phyloP scores from a whole-genome alignment of 169 alveolate genomes.

The Plasmodium vivax region DNA sequence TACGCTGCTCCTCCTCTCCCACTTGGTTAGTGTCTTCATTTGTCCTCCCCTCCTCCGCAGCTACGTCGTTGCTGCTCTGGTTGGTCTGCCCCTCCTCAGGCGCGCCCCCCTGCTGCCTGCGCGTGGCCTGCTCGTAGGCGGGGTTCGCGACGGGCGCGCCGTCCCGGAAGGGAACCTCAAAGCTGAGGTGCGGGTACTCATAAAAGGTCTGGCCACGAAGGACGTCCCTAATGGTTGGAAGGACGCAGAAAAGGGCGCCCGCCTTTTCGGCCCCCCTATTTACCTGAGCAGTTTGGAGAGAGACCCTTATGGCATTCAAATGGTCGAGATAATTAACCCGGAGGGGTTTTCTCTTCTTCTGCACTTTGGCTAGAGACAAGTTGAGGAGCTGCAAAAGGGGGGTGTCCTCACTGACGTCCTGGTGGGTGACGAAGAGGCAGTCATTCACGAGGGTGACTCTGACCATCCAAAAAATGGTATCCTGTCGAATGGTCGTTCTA shows the following conservation, averaged over 20 bases:
- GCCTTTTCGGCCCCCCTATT: background rate
- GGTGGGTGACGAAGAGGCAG: background rate
- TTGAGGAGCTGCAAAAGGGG: slow-evolving; percentile 7
- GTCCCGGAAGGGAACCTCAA: background rate
- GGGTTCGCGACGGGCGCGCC: background rate
- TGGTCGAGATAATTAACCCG: background rate
- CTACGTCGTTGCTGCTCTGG: too few relatives aligned
- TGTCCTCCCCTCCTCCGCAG: too few relatives aligned
- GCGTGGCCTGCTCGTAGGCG: background rate
- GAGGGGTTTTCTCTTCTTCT: background rate
- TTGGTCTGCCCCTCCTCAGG: too few relatives aligned
- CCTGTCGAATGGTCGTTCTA: slow-evolving; percentile 4
- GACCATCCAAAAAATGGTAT: slow-evolving; percentile 5
- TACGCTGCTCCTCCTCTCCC: background rate
- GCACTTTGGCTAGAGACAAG: background rate
- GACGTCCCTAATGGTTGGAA: background rate
- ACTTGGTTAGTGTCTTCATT: background rate
- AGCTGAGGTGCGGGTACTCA: background rate
- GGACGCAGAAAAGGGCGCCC: background rate
- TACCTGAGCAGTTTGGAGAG: background rate
- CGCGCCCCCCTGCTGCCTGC: background rate
- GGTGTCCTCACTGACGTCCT: slow-evolving; percentile 8
- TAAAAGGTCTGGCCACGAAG: background rate
- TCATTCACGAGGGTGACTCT: slow-evolving; percentile 19
- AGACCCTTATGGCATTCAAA: background rate